phyloP scores from a whole-genome alignment of 169 alveolate species.

The Amoebophrya sp. region DNA sequence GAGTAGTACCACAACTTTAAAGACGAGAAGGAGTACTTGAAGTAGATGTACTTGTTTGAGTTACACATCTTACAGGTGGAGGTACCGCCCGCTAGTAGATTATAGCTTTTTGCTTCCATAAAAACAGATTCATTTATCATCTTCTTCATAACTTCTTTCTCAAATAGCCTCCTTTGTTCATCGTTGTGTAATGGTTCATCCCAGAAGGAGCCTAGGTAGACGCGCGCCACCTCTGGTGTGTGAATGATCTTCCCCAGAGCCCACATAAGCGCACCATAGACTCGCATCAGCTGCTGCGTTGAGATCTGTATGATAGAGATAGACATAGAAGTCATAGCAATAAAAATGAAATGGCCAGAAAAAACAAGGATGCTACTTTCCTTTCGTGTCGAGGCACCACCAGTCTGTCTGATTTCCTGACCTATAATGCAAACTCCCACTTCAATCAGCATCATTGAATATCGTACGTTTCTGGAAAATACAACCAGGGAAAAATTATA shows the following conservation, averaged over 20 bases:
- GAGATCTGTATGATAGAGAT: conserved; percentile 42
- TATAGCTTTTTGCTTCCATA: not conserved
- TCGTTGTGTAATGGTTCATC: conserved; percentile 59
- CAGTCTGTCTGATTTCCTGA: no score
- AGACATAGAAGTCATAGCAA: no score
- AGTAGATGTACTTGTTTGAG: not conserved
- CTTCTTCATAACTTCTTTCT: no score
- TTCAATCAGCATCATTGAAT: no score
- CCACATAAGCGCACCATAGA: conserved; percentile 70
- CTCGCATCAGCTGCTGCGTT: conserved; percentile 69
- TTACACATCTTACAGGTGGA: not conserved
- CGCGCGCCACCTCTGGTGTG: conserved; percentile 61
- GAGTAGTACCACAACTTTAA: not conserved
- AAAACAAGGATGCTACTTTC: no score
- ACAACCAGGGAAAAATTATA: no score
- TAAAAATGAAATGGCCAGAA: no score
- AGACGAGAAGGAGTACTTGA: not conserved
- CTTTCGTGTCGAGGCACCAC: no score
- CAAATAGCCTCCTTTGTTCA: conserved; percentile 59
- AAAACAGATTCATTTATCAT: not conserved
- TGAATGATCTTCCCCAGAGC: conserved; percentile 59
- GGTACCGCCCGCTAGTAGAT: not conserved
- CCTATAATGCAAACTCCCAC: no score
- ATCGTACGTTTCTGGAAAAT: no score
- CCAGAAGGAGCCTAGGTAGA: conserved; percentile 64